phyloP scores from a whole-genome alignment of 179 eudicot genomes.

The Silene noctiflora region DNA sequence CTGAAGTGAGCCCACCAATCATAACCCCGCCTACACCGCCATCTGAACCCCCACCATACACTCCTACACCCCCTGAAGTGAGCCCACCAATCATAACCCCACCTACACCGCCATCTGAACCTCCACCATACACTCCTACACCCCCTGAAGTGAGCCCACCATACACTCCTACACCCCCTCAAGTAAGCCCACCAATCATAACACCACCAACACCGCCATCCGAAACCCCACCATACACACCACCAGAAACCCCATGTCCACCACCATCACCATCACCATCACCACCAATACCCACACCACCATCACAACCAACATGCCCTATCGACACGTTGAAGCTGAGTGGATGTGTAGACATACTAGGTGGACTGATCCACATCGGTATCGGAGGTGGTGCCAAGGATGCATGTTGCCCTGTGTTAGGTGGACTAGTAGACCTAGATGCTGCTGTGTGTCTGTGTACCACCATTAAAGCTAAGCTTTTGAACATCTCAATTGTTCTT shows the following conservation, averaged over 20 bases:
- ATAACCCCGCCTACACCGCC: too few species aligned
- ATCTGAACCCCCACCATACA: too few species aligned
- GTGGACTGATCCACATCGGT: constrained; percentile 68
- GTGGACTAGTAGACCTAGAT: constrained; percentile 57
- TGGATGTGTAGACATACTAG: constrained; percentile 66
- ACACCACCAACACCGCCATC: constrained; percentile 17
- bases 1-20: background rate
- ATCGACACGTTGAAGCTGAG: constrained; percentile 60
- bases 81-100: too few species aligned
- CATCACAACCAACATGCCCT: constrained; percentile 55
- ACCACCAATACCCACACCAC: constrained; percentile 20
- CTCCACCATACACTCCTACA: constrained; percentile 21
- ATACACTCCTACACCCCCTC: constrained; percentile 4
- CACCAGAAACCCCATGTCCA: constrained; percentile 27
- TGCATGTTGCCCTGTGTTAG: constrained; percentile 62
- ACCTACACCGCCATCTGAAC: background rate
- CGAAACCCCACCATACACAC: constrained; percentile 1
- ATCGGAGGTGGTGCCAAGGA: constrained; percentile 52
- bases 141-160: constrained; percentile 20
- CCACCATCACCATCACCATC: constrained; percentile 34
- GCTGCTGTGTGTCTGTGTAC: constrained; percentile 81
- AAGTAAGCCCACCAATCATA: constrained; percentile 9
- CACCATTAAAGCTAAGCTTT: constrained; percentile 54
- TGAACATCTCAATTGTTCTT: constrained; percentile 30
- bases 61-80: too few species aligned